Percentiles rank a stretch among this genome's conserved stretches.
Conservation (phyloP, 2,329 filamentous ascomycete genomes). For the Grosmannia serpens region DNA sequence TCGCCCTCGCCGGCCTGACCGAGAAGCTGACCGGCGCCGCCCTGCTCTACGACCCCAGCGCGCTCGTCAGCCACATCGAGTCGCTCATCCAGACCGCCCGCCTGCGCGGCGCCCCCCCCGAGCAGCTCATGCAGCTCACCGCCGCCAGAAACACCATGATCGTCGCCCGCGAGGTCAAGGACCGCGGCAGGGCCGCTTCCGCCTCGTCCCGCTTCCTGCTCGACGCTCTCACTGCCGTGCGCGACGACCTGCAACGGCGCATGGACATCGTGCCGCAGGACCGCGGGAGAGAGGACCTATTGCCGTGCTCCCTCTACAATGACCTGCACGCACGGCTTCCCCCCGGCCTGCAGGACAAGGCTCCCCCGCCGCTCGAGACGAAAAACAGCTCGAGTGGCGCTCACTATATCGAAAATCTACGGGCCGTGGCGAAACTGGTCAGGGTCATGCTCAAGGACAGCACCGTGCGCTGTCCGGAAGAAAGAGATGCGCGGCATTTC, state of each 20-base stretch:
- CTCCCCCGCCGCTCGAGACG: neutral
- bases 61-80: neutral
- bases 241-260: neutral
- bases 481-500: neutral
- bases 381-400: no score
- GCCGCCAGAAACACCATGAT: neutral
- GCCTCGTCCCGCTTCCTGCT: neutral
- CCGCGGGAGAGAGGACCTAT: neutral
- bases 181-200: neutral
- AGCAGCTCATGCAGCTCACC: neutral
- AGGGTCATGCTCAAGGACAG: neutral
- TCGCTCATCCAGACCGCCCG: neutral
- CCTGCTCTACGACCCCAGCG: neutral
- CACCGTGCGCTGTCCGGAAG: neutral
- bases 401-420: neutral
- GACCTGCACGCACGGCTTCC: neutral
- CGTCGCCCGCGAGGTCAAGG: neutral
- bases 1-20: neutral
- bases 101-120: neutral
- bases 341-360: neutral
- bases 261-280: neutral
- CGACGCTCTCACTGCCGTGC: neutral
- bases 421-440: neutral
- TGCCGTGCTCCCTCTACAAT: neutral
- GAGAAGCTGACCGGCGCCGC: neutral